phyloP scores from a whole-genome alignment of 257 asterid genomes.

The Avicennia marina region DNA sequence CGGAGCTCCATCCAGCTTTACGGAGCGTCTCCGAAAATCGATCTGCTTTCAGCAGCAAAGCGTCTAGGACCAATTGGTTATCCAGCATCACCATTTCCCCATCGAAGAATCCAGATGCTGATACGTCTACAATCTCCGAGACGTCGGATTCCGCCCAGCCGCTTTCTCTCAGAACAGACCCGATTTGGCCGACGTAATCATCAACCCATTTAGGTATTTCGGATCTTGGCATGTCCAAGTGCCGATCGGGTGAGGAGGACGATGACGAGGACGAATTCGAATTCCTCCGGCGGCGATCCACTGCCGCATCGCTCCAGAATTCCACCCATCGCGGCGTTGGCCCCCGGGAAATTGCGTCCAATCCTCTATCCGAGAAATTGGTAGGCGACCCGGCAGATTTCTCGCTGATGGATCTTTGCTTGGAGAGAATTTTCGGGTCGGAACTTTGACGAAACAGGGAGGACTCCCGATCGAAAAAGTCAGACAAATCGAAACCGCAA shows the following conservation, averaged over 20 bases:
- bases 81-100: slow-evolving; percentile 83
- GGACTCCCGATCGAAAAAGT: slow-evolving; percentile 80
- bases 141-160: slow-evolving; percentile 95
- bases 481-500: slow-evolving; percentile 81
- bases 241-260: slow-evolving; percentile 77
- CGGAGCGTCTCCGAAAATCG: slow-evolving; percentile 79
- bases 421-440: slow-evolving; percentile 27
- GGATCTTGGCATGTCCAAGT: slow-evolving; percentile 57
- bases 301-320: slow-evolving; percentile 97
- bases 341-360: slow-evolving; percentile 41
- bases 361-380: slow-evolving; percentile 50
- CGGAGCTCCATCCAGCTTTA: slow-evolving; percentile 94
- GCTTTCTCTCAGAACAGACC: slow-evolving; percentile 65
- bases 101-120: slow-evolving; percentile 81
- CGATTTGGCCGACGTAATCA: slow-evolving; percentile 61
- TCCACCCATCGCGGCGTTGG: slow-evolving; percentile 92
- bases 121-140: slow-evolving; percentile 58
- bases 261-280: slow-evolving; percentile 73
- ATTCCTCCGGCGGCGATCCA: slow-evolving; percentile 66
- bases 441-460: slow-evolving; percentile 32
- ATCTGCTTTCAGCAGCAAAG: slow-evolving; percentile 76
- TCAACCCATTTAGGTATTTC: slow-evolving; percentile 82
- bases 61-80: slow-evolving; percentile 74
- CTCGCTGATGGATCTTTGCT: slow-evolving; percentile 39
- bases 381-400: slow-evolving; percentile 42